These are phyloP conservation scores for Pyrus betulifolia DNA, from an alignment of 306 rosid species.

Conservation along the genomic window DNA sequence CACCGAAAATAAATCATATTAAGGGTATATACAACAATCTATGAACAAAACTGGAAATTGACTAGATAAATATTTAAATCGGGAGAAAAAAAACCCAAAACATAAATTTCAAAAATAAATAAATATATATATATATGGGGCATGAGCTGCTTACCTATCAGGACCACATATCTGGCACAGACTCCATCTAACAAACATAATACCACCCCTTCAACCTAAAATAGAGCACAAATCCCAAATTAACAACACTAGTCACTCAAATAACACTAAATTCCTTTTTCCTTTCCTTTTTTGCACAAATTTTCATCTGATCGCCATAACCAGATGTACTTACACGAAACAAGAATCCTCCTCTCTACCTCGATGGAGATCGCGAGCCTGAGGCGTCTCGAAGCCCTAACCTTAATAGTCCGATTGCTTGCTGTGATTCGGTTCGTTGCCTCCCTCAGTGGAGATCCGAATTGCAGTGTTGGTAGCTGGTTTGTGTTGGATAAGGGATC, in stretches of 20 bases:
- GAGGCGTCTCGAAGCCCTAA: background rate
- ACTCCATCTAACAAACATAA: slow-evolving; percentile 38
- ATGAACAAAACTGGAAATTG: background rate
- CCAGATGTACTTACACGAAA: background rate
- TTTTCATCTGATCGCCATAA: background rate
- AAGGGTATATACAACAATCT: background rate
- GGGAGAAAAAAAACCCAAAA: background rate
- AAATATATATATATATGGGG: background rate
- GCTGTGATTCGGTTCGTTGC: background rate
- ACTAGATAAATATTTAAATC: background rate
- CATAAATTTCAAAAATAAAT: background rate
- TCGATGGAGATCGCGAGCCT: background rate
- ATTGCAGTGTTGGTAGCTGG: background rate
- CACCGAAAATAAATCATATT: background rate
- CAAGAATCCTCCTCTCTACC: background rate
- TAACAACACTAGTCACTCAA: background rate
- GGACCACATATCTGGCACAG: slow-evolving; percentile 32
- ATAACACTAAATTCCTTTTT: background rate
- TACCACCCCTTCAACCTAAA: slow-evolving; percentile 32
- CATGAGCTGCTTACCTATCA: slow-evolving; percentile 34
- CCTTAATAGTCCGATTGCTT: background rate
- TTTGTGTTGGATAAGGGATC: background rate
- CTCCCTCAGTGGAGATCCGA: background rate
- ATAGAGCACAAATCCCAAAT: background rate
- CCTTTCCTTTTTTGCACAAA: background rate